Base-by-base conservation (phyloP, 2,329 filamentous ascomycete species). In the Xylaria sp. region DNA sequence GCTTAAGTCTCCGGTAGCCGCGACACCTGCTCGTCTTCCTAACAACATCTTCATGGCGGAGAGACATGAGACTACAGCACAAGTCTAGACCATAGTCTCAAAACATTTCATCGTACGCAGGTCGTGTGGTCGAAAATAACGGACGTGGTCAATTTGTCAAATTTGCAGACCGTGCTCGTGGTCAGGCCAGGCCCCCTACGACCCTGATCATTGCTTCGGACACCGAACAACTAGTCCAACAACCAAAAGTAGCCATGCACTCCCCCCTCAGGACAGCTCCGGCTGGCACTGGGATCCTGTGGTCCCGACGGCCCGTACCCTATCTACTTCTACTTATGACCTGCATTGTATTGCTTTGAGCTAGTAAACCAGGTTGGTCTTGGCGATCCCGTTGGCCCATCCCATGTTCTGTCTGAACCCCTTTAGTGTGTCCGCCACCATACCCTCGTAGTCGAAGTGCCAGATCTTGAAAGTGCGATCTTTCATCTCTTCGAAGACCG, bases 401-500 rank as follows among this genome's bases (percentile, higher is more conserved):
- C 57, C 57, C 35, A 47, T 59, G n/a, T 47, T 37, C 49, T 59
- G 57, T 19, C 52, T 52, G 31, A 68, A 69, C 46, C 61, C 65
- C 46, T 53, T 57, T 14, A 72, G 38, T 15, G 35, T 74, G 17
- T 63, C 21, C 37, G 43, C 56, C 1, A 70, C 28, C 69, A 70
- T 70, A 9, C 17, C 55, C 15, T 69, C 56, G 19, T 66, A 65
- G 37, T 70, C 67, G n/a, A 68, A 70, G 31, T 64, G 58, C 66
- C 64, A 69, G 35, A 70, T 69, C 57, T 70, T 70, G 33, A 61
- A 54, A 3, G 66, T 67, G 11, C 69, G 67, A 17, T 68, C 64
- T 43, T 49, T 61, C 42, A 70, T 61, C 50, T 69, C 69, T 42
- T 69, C 66, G 40, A 70, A 68, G 60, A 66, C 69, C 38, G 64